Evolutionary conservation across 176 grass and related monocot genomes (phyloP).

Genomic region (Guadua angustifolia): DNA sequence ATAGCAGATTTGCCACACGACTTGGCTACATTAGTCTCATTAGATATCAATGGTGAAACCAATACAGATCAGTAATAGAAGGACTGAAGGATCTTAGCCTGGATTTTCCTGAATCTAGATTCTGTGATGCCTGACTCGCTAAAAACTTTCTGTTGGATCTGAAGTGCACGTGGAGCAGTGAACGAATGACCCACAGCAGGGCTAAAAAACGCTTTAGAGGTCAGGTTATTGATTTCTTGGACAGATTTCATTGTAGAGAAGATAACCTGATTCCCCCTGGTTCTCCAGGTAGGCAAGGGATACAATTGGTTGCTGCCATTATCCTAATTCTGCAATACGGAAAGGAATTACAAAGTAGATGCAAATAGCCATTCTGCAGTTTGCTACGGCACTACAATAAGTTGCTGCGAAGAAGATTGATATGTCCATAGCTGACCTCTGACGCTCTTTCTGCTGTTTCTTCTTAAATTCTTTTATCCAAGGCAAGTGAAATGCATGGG

Average conservation of each 20-base stretch:
- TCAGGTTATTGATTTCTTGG: slow-evolving; percentile 6
- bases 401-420: slow-evolving; percentile 35
- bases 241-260: slow-evolving; percentile 43
- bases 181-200: slow-evolving; percentile 18
- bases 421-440: slow-evolving; percentile 51
- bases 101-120: slow-evolving; percentile 19
- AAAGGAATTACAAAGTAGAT: slow-evolving; percentile 26
- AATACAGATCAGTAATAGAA: slow-evolving; percentile 30
- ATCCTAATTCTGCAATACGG: neutral
- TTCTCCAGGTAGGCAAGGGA: slow-evolving; percentile 19
- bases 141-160: slow-evolving; percentile 25
- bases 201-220: slow-evolving; percentile 22
- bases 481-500: slow-evolving; percentile 1
- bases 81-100: slow-evolving; percentile 48
- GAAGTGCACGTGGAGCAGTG: neutral
- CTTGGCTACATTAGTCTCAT: slow-evolving; percentile 39
- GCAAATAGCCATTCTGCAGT: slow-evolving; percentile 11
- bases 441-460: slow-evolving; percentile 9
- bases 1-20: slow-evolving; percentile 37
- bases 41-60: slow-evolving; percentile 38
- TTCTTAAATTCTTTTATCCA: neutral
- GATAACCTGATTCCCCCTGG: slow-evolving; percentile 21
- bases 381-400: slow-evolving; percentile 13
- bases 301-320: neutral
- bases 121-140: slow-evolving; percentile 4